Conservation (phyloP, 371 early-diverging fungal species). For the Gilbertella persicaria region DNA sequence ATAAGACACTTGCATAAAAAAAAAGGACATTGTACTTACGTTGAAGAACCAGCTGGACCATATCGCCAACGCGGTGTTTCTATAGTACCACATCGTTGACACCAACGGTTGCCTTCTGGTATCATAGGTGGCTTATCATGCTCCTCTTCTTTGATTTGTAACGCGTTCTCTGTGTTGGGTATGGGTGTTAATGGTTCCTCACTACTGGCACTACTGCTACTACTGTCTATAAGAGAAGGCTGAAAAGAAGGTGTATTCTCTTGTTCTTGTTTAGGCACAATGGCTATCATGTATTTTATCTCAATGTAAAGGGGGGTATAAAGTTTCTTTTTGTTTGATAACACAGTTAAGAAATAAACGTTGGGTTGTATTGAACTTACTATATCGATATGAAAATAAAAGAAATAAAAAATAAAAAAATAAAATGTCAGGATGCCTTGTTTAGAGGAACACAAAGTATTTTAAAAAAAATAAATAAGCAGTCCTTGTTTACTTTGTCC, state of each 20-base stretch:
- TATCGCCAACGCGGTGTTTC: slow-evolving; percentile 29
- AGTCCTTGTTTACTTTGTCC: too few relatives aligned
- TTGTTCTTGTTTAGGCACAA: slow-evolving; percentile 1
- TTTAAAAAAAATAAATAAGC: too few relatives aligned
- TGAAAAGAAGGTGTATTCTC: slow-evolving; percentile 9
- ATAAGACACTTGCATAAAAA: slow-evolving; percentile 2
- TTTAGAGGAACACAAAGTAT: too few relatives aligned
- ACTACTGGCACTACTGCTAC: slow-evolving; percentile 3
- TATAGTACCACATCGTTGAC: slow-evolving; percentile 24
- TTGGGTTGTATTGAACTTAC: too few relatives aligned
- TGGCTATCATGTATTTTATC: too few relatives aligned
- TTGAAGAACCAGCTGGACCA: slow-evolving; percentile 21
- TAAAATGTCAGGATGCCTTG: too few relatives aligned
- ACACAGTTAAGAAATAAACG: too few relatives aligned
- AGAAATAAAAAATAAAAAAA: too few relatives aligned
- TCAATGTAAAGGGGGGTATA: too few relatives aligned
- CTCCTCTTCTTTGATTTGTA: not conserved
- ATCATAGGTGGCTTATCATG: not conserved
- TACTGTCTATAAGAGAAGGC: not conserved
- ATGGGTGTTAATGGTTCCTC: slow-evolving; percentile 5
- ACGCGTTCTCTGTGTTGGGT: slow-evolving; percentile 11
- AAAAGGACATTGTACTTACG: slow-evolving; percentile 14
- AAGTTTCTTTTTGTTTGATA: too few relatives aligned
- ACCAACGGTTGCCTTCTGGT: slow-evolving; percentile 19
- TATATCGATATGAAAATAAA: too few relatives aligned